Evolutionary conservation across 495 filamentous ascomycete species (phyloP), one percentile per base, ranked within the genome.

Genomic region (Mytilinidion resinicola): DNA sequence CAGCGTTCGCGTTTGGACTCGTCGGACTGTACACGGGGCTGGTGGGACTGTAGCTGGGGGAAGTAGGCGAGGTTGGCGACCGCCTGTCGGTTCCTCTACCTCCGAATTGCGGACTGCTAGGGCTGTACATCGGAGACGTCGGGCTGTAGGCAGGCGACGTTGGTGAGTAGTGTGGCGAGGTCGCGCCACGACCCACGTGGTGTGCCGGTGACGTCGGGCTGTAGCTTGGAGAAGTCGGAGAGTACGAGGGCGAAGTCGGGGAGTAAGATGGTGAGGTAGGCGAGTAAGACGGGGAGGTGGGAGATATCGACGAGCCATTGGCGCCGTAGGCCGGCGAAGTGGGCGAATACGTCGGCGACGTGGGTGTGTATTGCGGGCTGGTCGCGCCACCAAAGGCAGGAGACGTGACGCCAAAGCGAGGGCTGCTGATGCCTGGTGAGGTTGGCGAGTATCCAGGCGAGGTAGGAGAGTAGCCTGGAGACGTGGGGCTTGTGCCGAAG

Each of bases 391-490:
- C 65, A 47, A 72, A 74, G 1, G 62, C 65, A 8, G 69, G 69
- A 35, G 73, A 76, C 12, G 64, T 62, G 4, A 60, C 58, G 48
- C 62, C 57, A 60, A 70, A 70, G 44, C 63, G 59, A 19, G 69
- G 72, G 43, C 70, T 73, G 47, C 69, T 69, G 12, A 69, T 44
- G 52, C 69, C 66, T 58, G 74, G 74, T 12, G 69, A 73, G 9
- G 86, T 89, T 1, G 89, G 89, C 38, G 87, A 89, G 73, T 93
- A 95, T 21, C 65, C 63, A 15, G 74, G 74, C 3, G 67, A 71
- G 7, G 87, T 87, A 1, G 90, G 90, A 21, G 88, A 91, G 73
- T 95, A 95, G 0, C 85, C 88, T 34, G 89, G 89, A 34, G 86
- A 91, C 0, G 85, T 82, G 10, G 93, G 90, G 53, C 87, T 89